Base-by-base conservation (phyloP, 805 yeast species). In the Scheffersomyces ergatensis region DNA sequence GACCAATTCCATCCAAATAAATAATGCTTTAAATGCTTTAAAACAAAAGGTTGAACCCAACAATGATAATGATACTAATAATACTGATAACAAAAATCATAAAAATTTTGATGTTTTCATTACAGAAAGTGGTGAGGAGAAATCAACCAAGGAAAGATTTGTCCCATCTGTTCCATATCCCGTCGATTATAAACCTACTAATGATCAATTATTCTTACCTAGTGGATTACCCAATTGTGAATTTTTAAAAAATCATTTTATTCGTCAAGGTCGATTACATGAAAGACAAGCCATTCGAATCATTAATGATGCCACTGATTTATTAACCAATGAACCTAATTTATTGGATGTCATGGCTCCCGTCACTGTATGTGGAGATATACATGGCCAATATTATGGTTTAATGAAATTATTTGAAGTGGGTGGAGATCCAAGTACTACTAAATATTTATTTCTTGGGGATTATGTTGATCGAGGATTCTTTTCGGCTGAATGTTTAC, bases 391-490 rank as follows among this genome's bases (percentile, higher is more conserved):
- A 62, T 89, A 78, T 60, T 90, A 77, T 60, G 99, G 92, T 62
- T 72, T 92, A 51, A 73, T 90, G 78, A 89, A 90, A 62, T 67
- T 92, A 33, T 87, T 92, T 56, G 97, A 92, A 58, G 92, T 89
- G 14, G 96, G 97, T 30, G 98, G 98, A 2, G 82, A 84, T 55
- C 96, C 97, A 11, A 71, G 66, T 13, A 63, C 57, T n/a, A 83
- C 95, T 1, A 74, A 85, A 15, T 92, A 88, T 59, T 67, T 90
- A 39, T 90, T 92, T 54, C 65, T 90, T 41, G 97, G 98, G 13
- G 98, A 92, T 63, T 92, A 90, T 58, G 97, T 92, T 16, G 99
- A 92, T 65, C 74, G 99, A 48, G 99, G 99, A 3, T 79, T 86
- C 17, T 90, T 86, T 57, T 85, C 96, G 12, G 78, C 89, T 45